These are phyloP conservation scores for Coleophoma crateriformis DNA, from an alignment of 2,329 filamentous ascomycete species.

Conservation along the genomic window DNA sequence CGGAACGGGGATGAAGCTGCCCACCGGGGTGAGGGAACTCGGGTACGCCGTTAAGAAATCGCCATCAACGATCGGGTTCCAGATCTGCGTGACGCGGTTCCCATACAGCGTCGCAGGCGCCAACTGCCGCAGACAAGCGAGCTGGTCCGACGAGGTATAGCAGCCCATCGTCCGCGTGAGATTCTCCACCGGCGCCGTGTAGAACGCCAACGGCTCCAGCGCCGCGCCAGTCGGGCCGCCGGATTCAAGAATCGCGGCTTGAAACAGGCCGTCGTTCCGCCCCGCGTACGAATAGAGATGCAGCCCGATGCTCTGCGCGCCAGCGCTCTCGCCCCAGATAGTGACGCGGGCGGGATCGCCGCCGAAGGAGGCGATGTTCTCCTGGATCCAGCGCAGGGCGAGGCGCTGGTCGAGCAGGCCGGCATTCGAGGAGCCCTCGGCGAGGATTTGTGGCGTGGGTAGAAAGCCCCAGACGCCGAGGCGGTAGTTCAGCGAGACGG, in stretches of 20 bases:
- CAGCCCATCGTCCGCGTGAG: slow-evolving; percentile 24
- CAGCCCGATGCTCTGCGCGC: slow-evolving; percentile 39
- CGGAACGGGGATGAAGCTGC: slow-evolving; percentile 37
- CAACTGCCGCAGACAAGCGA: slow-evolving; percentile 15
- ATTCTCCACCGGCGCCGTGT: slow-evolving; percentile 27
- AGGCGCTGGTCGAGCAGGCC: slow-evolving; percentile 57
- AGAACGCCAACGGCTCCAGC: slow-evolving; percentile 23
- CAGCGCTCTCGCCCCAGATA: slow-evolving; percentile 36
- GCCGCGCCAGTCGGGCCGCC: slow-evolving; percentile 27
- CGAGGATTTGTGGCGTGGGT: slow-evolving; percentile 43
- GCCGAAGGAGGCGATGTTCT: slow-evolving; percentile 44
- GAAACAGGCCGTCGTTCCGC: slow-evolving; percentile 46
- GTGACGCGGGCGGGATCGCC: slow-evolving; percentile 34
- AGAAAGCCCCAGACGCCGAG: slow-evolving; percentile 64
- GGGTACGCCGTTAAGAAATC: slow-evolving; percentile 41
- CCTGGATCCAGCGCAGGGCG: slow-evolving; percentile 48
- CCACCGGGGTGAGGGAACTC: slow-evolving; percentile 35
- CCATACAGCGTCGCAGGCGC: slow-evolving; percentile 11
- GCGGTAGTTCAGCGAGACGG: slow-evolving; percentile 52
- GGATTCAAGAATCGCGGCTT: slow-evolving; percentile 46
- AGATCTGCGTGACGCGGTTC: slow-evolving; percentile 11
- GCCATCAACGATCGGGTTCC: slow-evolving; percentile 31
- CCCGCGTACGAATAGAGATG: slow-evolving; percentile 50
- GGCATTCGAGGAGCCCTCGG: slow-evolving; percentile 52
- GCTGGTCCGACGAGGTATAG: slow-evolving; percentile 11